These are phyloP conservation scores for Carex littledalei DNA, from an alignment of 176 grass and related monocot species.

Conservation along the genomic window DNA sequence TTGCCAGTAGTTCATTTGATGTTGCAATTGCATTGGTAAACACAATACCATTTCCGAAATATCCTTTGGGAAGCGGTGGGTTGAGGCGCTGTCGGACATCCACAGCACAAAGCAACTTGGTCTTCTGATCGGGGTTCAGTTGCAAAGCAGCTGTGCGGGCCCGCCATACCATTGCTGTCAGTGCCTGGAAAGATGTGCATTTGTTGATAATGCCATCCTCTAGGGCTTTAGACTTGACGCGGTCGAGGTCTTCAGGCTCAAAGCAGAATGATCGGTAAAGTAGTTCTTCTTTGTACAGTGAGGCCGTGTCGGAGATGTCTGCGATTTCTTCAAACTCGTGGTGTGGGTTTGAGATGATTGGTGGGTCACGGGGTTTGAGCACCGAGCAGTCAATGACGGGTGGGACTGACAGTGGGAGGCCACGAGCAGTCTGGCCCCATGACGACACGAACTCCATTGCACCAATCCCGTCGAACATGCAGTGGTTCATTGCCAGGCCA, in stretches of 20 bases:
- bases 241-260: conserved; percentile 54
- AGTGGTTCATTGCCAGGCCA: conserved; percentile 81
- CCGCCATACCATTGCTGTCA: conserved; percentile 71
- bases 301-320: conserved; percentile 51
- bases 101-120: conserved; percentile 91
- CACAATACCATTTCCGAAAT: conserved; percentile 89
- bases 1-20: conserved; percentile 40
- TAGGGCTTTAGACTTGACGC: conserved; percentile 36
- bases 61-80: conserved; percentile 50
- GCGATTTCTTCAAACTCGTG: conserved; percentile 76
- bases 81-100: conserved; percentile 58
- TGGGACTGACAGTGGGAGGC: conserved; percentile 50
- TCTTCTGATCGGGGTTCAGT: conserved; percentile 45
- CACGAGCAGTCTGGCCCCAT: conserved; percentile 83
- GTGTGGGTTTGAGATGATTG: conserved; percentile 49
- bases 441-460: conserved; percentile 99
- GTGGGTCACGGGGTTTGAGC: conserved; percentile 48
- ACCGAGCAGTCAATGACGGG: conserved; percentile 60
- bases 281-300: conserved; percentile 49
- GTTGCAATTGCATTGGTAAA: conserved; percentile 52
- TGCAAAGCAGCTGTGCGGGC: conserved; percentile 59
- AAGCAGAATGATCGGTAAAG: conserved; percentile 74
- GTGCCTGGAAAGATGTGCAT: conserved; percentile 85
- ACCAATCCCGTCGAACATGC: conserved; percentile 88
- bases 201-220: conserved; percentile 28